Evolutionary conservation across 345 rosid genomes (phyloP), one percentile per base, ranked within the genome.

Genomic region (Populus nigra): DNA sequence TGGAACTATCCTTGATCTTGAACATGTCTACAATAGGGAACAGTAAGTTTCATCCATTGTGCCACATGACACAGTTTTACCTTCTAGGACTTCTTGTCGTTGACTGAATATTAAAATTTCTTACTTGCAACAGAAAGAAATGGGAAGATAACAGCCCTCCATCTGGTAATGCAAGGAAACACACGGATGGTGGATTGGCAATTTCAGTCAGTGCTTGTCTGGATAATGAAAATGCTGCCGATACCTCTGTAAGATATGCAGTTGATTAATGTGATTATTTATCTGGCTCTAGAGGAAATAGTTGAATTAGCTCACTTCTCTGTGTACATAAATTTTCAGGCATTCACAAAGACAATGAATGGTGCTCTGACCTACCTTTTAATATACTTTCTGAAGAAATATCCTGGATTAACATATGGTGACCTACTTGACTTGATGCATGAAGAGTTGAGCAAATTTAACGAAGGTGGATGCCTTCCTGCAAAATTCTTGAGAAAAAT

Each of bases 1-100:
- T 57, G 92, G 92, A 61, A 91, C 94, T n/a, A 76, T 89, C 39
- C 89, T 91, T 22, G 94, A 91, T 81, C 89, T 91, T 23, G 43
- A 78, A 1, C n/a, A 80, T 45, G 74, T 84, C 6, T 89, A 88
- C 81, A 59, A 79, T 80, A 68, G 23, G 36, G 12, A 25, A 9
- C 10, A 3, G 92, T 88, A 80, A 84, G 87, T 72, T 61, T 7
- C 12, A 41, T 9, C 45, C 45, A 41, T 41, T 41, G 45, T 41
- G 12, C 45, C 45, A 41, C 3, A 41, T 11, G 45, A 8, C 8
- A 9, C 1, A 23, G 11, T 20, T 1, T 22, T 10, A 9, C 4
- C 43, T 16, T n/a, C 5, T 4, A 8, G 22, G 22, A 0, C 3
- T 41, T 41, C 45, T 41, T 41, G 45, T 41, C 35, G 35, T 33